phyloP scores from a whole-genome alignment of 1,284 basidiomycete species.

The Microbotryomycetes sp. region DNA sequence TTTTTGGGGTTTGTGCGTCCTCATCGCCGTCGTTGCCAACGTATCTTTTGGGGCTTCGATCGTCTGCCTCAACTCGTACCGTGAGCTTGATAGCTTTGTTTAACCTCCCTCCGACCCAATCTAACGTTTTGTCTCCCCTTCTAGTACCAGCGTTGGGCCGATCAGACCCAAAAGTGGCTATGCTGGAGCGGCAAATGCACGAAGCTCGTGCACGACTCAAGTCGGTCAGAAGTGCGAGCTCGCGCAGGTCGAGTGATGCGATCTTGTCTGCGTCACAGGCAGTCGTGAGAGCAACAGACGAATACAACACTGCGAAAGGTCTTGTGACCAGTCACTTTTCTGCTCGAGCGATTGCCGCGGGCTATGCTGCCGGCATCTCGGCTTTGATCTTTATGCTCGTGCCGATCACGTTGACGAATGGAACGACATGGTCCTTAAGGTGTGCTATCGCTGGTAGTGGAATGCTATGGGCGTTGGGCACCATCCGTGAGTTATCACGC shows the following conservation, averaged over 20 bases:
- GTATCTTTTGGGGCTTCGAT: constrained; percentile 73
- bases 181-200: constrained; percentile 27
- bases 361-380: constrained; percentile 65
- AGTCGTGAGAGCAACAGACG: constrained; percentile 1
- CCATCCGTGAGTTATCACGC: constrained; percentile 9
- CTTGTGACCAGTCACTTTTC: constrained; percentile 70
- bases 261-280: constrained; percentile 10
- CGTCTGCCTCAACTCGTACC: constrained; percentile 82
- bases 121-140: constrained; percentile 46
- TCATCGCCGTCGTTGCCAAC: constrained; percentile 66
- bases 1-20: constrained; percentile 57
- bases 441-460: constrained; percentile 24
- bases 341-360: constrained; percentile 71
- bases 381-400: constrained; percentile 64
- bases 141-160: constrained; percentile 46
- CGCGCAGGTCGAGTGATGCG: constrained; percentile 5
- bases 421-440: constrained; percentile 20
- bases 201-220: neutral
- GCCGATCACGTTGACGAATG: constrained; percentile 55
- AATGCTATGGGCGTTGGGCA: constrained; percentile 23
- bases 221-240: neutral
- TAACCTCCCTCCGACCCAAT: neutral
- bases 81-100: constrained; percentile 45
- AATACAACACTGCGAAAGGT: constrained; percentile 13
- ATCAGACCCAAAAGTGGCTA: constrained; percentile 30